Evolutionary conservation across 768 basidiomycete genomes (phyloP), one percentile per base, ranked within the genome.

Genomic region (Lyophyllum atratum): DNA sequence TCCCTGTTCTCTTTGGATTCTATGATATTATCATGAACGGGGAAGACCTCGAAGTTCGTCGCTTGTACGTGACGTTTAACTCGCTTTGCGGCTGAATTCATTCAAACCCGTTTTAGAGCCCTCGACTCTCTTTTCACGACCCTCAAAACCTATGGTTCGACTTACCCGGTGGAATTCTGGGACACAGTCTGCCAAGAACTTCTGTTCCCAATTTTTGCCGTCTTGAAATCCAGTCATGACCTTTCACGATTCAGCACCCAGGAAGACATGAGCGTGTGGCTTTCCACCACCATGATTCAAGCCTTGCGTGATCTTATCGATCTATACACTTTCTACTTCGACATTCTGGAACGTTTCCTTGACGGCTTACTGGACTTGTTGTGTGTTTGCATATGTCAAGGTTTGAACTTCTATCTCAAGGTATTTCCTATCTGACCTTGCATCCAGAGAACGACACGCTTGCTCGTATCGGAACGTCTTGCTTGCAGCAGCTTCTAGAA

Each of bases 11-110:
- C 34, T 96, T 98, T 68, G 90, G 92, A n/a, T 98, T 98, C 77
- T 98, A 95, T 73, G 97, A 98, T 70, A 96, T 99, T 53, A 96
- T 99, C 69, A 98, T 99, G 96, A 98, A 97, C 59, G 97, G 94
- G 17, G 97, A 98, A 70, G 97, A 99, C 67, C 76, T 99, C 25
- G 97, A 99, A 82, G 95, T 99, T 51, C 86, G 97, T 64, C 84
- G 95, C 68, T 72, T 98, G 97, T 99, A 69, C 76, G 93, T 80
- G 26, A 12, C n/a, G 28, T 34, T 34, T 14, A 19, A 31, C 26
- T 17, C 25, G 48, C 12, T 3, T n/a, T 4, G 28, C n/a, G 46
- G 12, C 49, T 58, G 25, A 56, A 34, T 52, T 51, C 54, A 33
- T n/a, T 51, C 51, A 60, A 47, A 58, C 22, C 48, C 40, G 21